phyloP scores from a whole-genome alignment of 2,329 filamentous ascomycete genomes.

The Ophiocordyceps camponoti-floridani region DNA sequence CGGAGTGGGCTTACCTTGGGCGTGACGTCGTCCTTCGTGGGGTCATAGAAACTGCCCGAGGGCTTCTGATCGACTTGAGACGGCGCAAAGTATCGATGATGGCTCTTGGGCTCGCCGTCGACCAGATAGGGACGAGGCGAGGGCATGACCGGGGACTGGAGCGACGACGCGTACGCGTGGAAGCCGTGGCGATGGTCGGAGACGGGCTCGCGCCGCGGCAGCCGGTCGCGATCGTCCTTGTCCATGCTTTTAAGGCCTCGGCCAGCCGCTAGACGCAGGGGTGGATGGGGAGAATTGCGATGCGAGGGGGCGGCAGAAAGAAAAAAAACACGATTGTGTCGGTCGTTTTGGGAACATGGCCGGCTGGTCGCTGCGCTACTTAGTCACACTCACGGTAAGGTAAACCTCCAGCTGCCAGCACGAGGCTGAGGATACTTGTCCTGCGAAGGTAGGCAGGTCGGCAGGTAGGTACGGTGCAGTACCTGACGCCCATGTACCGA shows the following conservation, averaged over 20 bases:
- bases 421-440: not conserved
- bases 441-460: not conserved
- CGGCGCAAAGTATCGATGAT: constrained; percentile 7
- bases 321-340: no score
- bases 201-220: constrained; percentile 23
- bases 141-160: not conserved
- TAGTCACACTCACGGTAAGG: not conserved
- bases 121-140: not conserved
- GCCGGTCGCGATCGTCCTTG: constrained; percentile 3
- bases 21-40: constrained; percentile 28
- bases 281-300: no score
- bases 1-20: constrained; percentile 22
- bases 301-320: no score
- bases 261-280: no score
- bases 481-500: not conserved
- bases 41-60: constrained; percentile 33
- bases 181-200: constrained; percentile 10
- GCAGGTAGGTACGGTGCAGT: not conserved
- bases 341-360: no score
- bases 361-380: no score
- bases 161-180: constrained; percentile 10
- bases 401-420: not conserved
- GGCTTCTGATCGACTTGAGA: constrained; percentile 18
- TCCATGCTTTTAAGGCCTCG: no score
- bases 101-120: constrained; percentile 3